phyloP scores from a whole-genome alignment of 1,284 basidiomycete species.

The Meira nashicola region DNA sequence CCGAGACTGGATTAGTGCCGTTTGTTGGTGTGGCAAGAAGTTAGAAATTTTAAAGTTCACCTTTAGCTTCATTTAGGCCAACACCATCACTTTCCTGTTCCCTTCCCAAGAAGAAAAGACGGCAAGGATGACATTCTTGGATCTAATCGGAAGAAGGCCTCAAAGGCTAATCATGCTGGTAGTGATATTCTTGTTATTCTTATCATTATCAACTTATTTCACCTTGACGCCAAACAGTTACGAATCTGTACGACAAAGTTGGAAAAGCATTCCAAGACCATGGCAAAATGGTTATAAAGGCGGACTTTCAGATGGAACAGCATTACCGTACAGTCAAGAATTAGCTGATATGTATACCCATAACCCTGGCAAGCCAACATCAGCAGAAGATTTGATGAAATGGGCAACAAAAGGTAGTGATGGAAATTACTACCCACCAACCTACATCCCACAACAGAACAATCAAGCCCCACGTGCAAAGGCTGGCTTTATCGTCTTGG shows the following conservation, averaged over 20 bases:
- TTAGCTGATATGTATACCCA: conserved; percentile 42
- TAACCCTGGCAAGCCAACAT: conserved; percentile 24
- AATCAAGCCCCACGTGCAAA: conserved; percentile 43
- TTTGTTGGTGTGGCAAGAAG: neutral
- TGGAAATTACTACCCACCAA: conserved; percentile 47
- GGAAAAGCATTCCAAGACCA: conserved; percentile 18
- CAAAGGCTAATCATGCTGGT: conserved; percentile 37
- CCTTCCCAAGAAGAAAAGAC: neutral
- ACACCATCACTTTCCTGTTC: conserved; percentile 3
- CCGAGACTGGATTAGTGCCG: too few species aligned
- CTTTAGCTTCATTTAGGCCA: neutral
- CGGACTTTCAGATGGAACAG: conserved; percentile 6
- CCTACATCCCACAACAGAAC: conserved; percentile 33
- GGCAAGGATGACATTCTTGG: conserved; percentile 28
- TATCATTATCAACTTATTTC: conserved; percentile 37
- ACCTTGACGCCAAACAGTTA: conserved; percentile 26
- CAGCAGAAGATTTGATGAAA: conserved; percentile 39
- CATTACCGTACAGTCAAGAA: neutral
- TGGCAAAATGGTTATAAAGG: conserved; percentile 14
- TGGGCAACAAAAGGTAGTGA: conserved; percentile 40
- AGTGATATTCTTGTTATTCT: conserved; percentile 29
- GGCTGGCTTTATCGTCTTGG: conserved; percentile 51
- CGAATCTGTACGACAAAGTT: conserved; percentile 19
- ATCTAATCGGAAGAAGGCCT: conserved; percentile 32
- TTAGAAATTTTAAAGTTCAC: neutral